Conservation (phyloP, 306 rosid species). For the Ormosia emarginata region DNA sequence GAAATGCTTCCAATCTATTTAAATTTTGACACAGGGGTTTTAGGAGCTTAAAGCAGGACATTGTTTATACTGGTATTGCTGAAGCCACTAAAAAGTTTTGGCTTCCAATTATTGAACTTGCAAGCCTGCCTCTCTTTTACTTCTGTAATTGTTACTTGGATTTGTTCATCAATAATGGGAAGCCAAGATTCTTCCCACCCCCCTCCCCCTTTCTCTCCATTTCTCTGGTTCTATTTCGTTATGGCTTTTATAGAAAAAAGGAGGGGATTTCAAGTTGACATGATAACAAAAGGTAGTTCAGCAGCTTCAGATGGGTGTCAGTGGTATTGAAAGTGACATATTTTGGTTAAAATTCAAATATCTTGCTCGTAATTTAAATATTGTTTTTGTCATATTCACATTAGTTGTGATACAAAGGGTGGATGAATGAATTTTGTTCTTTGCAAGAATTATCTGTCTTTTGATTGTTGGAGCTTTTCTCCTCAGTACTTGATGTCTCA, state of each 20-base stretch:
- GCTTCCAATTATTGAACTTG: background rate
- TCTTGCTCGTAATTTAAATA: background rate
- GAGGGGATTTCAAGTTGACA: background rate
- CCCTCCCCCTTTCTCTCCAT: too few species aligned
- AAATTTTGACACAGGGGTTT: background rate
- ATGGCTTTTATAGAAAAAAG: background rate
- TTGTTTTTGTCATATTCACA: background rate
- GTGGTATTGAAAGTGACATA: background rate
- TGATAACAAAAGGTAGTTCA: background rate
- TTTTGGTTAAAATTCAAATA: background rate
- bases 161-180: background rate
- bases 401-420: background rate
- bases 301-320: background rate
- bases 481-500: background rate
- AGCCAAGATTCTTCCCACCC: background rate
- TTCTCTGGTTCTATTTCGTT: background rate
- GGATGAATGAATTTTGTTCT: background rate
- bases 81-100: background rate
- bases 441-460: background rate
- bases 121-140: background rate
- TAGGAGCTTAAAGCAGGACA: background rate
- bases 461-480: background rate
- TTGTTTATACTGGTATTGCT: background rate
- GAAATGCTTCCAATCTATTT: background rate
- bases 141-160: background rate